phyloP scores from a whole-genome alignment of 352 stramenopile genomes.

The Pythium aphanidermatum region DNA sequence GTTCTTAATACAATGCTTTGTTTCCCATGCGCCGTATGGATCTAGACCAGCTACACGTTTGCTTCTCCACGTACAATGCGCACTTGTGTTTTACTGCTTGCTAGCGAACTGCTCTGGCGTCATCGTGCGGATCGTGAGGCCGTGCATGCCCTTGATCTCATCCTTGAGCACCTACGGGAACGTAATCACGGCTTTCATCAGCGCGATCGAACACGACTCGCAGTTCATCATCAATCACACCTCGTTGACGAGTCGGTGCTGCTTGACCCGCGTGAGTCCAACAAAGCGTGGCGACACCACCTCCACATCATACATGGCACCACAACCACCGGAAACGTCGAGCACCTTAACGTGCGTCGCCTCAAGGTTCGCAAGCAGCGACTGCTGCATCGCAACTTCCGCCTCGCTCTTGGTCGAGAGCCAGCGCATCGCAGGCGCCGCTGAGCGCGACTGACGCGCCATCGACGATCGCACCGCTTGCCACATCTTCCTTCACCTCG shows the following conservation, averaged over 20 bases:
- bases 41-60: too few species aligned
- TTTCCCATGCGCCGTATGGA: background rate
- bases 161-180: slow-evolving; percentile 58
- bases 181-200: too few species aligned
- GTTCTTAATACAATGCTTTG: too few species aligned
- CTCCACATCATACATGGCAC: slow-evolving; percentile 86
- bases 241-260: slow-evolving; percentile 86
- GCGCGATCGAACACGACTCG: too few species aligned
- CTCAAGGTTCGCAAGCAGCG: slow-evolving; percentile 48
- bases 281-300: slow-evolving; percentile 74
- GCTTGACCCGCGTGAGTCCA: slow-evolving; percentile 79
- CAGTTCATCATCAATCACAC: slow-evolving; percentile 20
- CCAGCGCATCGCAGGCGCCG: slow-evolving; percentile 6
- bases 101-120: slow-evolving; percentile 68
- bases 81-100: slow-evolving; percentile 31
- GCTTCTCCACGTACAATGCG: background rate
- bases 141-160: slow-evolving; percentile 85
- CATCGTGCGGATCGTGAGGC: slow-evolving; percentile 75
- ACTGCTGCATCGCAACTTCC: slow-evolving; percentile 64
- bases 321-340: slow-evolving; percentile 85
- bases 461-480: background rate
- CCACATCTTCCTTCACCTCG: background rate
- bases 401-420: slow-evolving; percentile 29
- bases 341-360: slow-evolving; percentile 78
- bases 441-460: too few species aligned